Evolutionary conservation across 148 eudicot species (phyloP), one percentile per base, ranked within the genome.

Genomic region (Rhododendron kiyosumense): DNA sequence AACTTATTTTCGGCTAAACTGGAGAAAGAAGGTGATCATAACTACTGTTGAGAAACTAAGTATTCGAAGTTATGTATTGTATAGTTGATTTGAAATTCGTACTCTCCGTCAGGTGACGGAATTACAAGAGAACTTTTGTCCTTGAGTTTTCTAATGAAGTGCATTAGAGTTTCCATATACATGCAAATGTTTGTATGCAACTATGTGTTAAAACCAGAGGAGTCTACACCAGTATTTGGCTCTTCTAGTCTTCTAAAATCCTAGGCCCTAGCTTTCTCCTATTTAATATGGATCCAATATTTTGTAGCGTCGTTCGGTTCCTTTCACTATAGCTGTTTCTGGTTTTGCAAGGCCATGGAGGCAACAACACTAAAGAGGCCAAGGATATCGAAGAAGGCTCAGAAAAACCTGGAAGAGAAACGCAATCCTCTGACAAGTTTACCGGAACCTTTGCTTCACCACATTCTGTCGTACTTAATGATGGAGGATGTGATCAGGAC

Each of bases 401-500:
- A 45, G 22, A 1, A 0, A 59, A 28, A 7, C 28, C 74, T 11
- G 0, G 73, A 54, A 59, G 61, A 81, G 71, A 20, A 82, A 32
- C 17, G 9, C 8, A 74, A 82, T 57, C 10, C 5, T 20, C 74
- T 82, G 22, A 57, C 26, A 1, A 2, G 17, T 20, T 57, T 82
- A n/a, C 84, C 74, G 15, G 74, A 28, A 11, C 84, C 67, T 82
- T 36, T 82, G 65, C 41, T 83, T 67, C 15, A 83, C 57, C 85
- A 83, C 78, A 69, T 83, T 46, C 59, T 67, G 7, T 83, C 85
- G 7, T 69, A 7, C 61, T 71, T 71, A 3, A 3, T 65, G 48
- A 83, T 48, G 79, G 48, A 71, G 45, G 85, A 83, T 83, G 85
- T 32, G 28, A 83, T 71, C 2, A 26, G 79, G 15, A 83, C 79